Percentiles rank a stretch among this genome's conserved stretches.
Conservation (phyloP, 768 basidiomycete genomes). For the Macrolepiota dolichaula region DNA sequence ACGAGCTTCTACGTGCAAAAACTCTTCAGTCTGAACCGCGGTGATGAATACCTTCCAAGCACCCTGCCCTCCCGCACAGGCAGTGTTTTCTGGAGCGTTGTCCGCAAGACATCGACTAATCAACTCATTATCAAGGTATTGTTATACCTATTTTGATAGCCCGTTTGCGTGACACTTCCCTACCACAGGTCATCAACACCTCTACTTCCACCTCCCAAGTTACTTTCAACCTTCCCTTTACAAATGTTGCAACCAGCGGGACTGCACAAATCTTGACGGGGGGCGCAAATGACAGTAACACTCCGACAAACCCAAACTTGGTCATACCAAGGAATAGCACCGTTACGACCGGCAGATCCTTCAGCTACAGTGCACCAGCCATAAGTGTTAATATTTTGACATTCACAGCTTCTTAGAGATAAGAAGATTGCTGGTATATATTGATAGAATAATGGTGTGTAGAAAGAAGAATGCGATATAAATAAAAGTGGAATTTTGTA, state of each 20-base stretch:
- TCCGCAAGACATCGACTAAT: background rate
- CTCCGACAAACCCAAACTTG: constrained; percentile 43
- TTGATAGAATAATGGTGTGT: too few species aligned
- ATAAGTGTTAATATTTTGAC: constrained; percentile 39
- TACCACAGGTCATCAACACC: constrained; percentile 50
- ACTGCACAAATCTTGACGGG: constrained; percentile 51
- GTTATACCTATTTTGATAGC: too few species aligned
- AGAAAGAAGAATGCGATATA: too few species aligned
- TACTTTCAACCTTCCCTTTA: constrained; percentile 54
- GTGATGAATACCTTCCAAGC: background rate
- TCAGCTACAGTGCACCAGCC: constrained; percentile 53
- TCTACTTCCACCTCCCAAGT: constrained; percentile 34
- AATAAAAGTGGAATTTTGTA: too few species aligned
- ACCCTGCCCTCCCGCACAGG: background rate
- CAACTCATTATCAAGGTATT: background rate
- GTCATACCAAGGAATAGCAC: constrained; percentile 43
- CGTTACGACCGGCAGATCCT: constrained; percentile 45
- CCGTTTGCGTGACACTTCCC: background rate
- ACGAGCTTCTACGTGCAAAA: background rate
- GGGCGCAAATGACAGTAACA: constrained; percentile 48
- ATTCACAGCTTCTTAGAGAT: constrained; percentile 22
- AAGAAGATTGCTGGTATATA: background rate
- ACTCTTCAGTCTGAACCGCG: background rate
- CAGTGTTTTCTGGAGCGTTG: background rate
- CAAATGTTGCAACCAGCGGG: constrained; percentile 39